phyloP scores from a whole-genome alignment of 2,329 filamentous ascomycete genomes.

The Fusarium sp. region DNA sequence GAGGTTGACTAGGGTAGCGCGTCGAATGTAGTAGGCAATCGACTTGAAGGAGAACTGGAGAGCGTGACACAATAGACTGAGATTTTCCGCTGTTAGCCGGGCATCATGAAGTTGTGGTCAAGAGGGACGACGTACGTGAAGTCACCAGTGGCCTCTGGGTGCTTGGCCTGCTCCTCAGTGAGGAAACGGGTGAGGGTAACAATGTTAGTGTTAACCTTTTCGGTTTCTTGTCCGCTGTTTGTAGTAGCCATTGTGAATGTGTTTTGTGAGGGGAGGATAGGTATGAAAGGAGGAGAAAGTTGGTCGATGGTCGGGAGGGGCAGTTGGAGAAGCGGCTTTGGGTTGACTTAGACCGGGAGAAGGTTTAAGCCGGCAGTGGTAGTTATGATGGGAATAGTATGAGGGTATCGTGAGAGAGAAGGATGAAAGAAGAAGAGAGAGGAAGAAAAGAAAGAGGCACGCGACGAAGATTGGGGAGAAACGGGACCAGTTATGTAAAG shows the following conservation, averaged over 20 bases:
- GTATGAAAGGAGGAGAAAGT: constrained; percentile 21
- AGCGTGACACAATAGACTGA: constrained; percentile 91
- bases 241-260: constrained; percentile 49
- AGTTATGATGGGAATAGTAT: constrained; percentile 24
- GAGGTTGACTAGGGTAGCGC: constrained; percentile 93
- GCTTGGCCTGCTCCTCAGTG: constrained; percentile 93
- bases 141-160: constrained; percentile 95
- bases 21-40: constrained; percentile 98
- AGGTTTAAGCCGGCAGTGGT: constrained; percentile 27
- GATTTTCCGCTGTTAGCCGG: constrained; percentile 13
- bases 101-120: constrained; percentile 10
- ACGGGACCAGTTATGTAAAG: constrained; percentile 22
- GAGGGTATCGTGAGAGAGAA: constrained; percentile 31
- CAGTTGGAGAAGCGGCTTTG: constrained; percentile 16
- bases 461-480: constrained; percentile 34
- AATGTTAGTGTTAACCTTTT: constrained; percentile 95
- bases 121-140: constrained; percentile 76
- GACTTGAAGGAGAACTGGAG: constrained; percentile 99
- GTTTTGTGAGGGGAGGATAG: constrained; percentile 14
- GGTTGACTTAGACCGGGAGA: constrained; percentile 18
- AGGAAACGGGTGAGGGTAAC: constrained; percentile 94
- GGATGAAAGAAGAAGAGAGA: constrained; percentile 12
- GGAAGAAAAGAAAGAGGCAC: constrained; percentile 18
- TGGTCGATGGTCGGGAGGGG: constrained; percentile 24
- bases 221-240: constrained; percentile 62